These are phyloP conservation scores for Lasiosphaeria hispida DNA, from an alignment of 495 filamentous ascomycete genomes.

Conservation along the genomic window DNA sequence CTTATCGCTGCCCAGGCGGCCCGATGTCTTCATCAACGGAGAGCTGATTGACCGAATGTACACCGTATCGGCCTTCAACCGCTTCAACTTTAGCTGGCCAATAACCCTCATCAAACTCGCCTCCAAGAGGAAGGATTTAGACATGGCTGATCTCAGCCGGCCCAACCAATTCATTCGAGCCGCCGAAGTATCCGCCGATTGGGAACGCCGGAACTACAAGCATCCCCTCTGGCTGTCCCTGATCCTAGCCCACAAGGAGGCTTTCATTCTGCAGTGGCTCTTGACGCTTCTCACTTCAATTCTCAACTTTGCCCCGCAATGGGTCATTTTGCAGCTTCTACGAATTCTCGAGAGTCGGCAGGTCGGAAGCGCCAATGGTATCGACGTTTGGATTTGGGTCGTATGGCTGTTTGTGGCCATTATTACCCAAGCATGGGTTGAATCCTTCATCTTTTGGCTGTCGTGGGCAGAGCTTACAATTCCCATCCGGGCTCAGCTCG, in stretches of 20 bases:
- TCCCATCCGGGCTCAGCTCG: slow-evolving; percentile 66
- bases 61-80: slow-evolving; percentile 57
- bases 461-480: slow-evolving; percentile 61
- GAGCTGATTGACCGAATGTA: slow-evolving; percentile 61
- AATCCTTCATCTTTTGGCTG: slow-evolving; percentile 63
- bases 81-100: slow-evolving; percentile 67
- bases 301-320: slow-evolving; percentile 66
- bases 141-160: slow-evolving; percentile 58
- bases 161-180: slow-evolving; percentile 51
- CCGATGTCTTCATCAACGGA: slow-evolving; percentile 60
- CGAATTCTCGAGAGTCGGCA: slow-evolving; percentile 58
- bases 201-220: slow-evolving; percentile 49
- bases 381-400: slow-evolving; percentile 66
- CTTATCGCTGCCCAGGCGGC: slow-evolving; percentile 61
- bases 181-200: slow-evolving; percentile 44
- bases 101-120: slow-evolving; percentile 51
- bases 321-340: slow-evolving; percentile 64
- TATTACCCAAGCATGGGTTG: slow-evolving; percentile 54
- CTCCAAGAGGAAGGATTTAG: slow-evolving; percentile 53
- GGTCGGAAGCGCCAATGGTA: slow-evolving; percentile 37
- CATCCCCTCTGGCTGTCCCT: slow-evolving; percentile 63
- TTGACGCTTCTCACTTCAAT: slow-evolving; percentile 54
- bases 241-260: slow-evolving; percentile 50
- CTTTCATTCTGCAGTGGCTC: slow-evolving; percentile 53
- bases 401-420: slow-evolving; percentile 57